Percentiles rank a stretch among this genome's conserved stretches.
Conservation (phyloP, 2,329 filamentous ascomycete species). For the Elsinoe australis region DNA sequence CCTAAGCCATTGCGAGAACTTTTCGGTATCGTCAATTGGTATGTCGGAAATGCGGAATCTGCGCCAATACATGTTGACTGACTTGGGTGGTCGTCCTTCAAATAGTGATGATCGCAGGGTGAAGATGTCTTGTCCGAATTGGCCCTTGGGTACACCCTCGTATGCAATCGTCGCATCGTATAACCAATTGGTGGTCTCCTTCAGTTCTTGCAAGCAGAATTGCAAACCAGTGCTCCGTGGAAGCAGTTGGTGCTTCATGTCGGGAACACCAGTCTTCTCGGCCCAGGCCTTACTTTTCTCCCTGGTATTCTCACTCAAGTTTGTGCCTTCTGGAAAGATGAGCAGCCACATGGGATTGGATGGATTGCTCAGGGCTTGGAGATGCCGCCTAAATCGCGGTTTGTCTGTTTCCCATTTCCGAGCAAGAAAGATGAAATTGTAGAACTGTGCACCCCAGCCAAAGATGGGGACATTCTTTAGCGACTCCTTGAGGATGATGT, state of each 20-base stretch:
- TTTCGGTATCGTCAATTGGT: slow-evolving; percentile 60
- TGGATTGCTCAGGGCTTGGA: slow-evolving; percentile 60
- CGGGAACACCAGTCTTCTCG: slow-evolving; percentile 59
- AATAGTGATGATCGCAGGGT: slow-evolving; percentile 76
- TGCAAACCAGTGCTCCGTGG: slow-evolving; percentile 70
- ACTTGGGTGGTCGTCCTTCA: slow-evolving; percentile 75
- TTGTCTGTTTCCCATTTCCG: slow-evolving; percentile 75
- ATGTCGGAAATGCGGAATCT: slow-evolving; percentile 74
- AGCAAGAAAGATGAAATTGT: slow-evolving; percentile 80
- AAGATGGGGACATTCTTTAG: slow-evolving; percentile 71
- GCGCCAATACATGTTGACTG: slow-evolving; percentile 90
- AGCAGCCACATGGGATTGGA: slow-evolving; percentile 79
- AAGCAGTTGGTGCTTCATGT: slow-evolving; percentile 61
- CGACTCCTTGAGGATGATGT: slow-evolving; percentile 84
- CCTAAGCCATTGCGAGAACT: slow-evolving; percentile 72
- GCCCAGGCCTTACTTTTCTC: slow-evolving; percentile 66
- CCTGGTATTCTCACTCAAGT: slow-evolving; percentile 63
- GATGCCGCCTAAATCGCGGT: slow-evolving; percentile 60
- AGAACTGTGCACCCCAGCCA: slow-evolving; percentile 72
- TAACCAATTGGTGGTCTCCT: slow-evolving; percentile 64
- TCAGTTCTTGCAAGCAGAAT: slow-evolving; percentile 68
- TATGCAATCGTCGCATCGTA: slow-evolving; percentile 92
- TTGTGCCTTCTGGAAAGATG: slow-evolving; percentile 79
- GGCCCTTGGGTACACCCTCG: slow-evolving; percentile 74
- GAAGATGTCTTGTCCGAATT: slow-evolving; percentile 78